These are phyloP conservation scores for Rugosomyces carneus DNA, from an alignment of 1,284 basidiomycete genomes.

Conservation along the genomic window DNA sequence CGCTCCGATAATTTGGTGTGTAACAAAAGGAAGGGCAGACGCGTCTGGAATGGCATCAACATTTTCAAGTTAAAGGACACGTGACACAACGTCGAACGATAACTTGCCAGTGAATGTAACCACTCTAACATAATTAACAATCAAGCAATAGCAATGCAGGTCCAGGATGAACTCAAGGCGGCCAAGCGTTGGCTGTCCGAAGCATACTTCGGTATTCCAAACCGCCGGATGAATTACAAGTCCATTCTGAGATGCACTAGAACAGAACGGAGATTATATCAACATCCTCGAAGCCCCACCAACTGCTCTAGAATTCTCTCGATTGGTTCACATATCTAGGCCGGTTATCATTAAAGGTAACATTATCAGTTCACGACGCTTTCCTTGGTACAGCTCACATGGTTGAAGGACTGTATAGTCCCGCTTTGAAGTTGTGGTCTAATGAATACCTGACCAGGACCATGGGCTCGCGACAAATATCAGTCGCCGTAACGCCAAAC, in stretches of 20 bases:
- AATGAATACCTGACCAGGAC: conserved; percentile 52
- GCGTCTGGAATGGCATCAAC: no score
- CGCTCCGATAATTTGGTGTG: no score
- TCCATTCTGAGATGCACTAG: conserved; percentile 32
- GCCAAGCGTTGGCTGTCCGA: conserved; percentile 35
- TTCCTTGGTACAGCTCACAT: background rate
- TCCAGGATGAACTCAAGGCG: conserved; percentile 6
- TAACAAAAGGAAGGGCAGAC: no score
- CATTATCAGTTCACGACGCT: conserved; percentile 1
- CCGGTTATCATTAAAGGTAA: conserved; percentile 74
- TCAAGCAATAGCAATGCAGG: background rate
- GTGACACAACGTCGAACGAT: no score
- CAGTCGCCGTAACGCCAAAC: conserved; percentile 79
- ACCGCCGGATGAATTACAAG: no score
- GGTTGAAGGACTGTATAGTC: conserved; percentile 33
- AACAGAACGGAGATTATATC: conserved; percentile 58
- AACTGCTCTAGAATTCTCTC: conserved; percentile 66
- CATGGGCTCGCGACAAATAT: conserved; percentile 53
- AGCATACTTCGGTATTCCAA: conserved; percentile 59
- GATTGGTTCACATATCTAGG: conserved; percentile 67
- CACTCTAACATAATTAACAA: no score
- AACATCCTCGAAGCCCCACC: conserved; percentile 55
- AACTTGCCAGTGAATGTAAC: no score
- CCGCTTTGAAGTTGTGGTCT: conserved; percentile 48
- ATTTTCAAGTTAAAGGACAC: no score